Evolutionary conservation across 1,284 basidiomycete species (phyloP), one percentile per base, ranked within the genome.

Genomic region (Sporisorium exsertum): DNA sequence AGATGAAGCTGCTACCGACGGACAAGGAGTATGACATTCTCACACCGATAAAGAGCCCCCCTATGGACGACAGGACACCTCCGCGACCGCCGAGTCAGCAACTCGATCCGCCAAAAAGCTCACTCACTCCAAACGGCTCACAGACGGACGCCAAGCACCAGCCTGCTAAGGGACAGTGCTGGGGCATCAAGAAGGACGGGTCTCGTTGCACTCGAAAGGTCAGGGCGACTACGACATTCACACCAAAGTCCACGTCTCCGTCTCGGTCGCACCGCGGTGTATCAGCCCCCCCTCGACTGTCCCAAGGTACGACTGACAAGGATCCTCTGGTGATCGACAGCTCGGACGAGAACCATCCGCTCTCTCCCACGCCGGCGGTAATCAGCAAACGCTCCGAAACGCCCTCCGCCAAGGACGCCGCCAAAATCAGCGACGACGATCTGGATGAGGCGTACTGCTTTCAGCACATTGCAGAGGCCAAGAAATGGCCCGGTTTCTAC

Each of bases 121-220:
- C 20, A 6, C 27, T 40, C 1, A 63, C 66, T 3, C 66, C 66
- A 0, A 58, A 53, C 15, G 66, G 66, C 2, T 47, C 60, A 0
- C 66, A 65, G 29, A 67, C 46, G 1, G 35, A 71, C 20, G 40
- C 62, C 2, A 32, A 26, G n/a, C 29, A 37, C 15, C 52, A 47
- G 16, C 79, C 79, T 2, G 63, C 55, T 1, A 51, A 37, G 20
- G 65, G 69, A 2, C 79, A 81, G 22, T 81, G 80, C 58, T 78
- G 77, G 77, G 80, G 80, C 3, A 80, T 79, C 42, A 79, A 70
- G 16, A 58, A 67, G 50, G 76, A 81, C 37, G 76, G 76, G 0
- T 53, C 55, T 7, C 52, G 80, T 10, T 81, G 80, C 53, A 79
- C 68, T 3, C 64, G 78, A 3, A 64, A 58, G 16, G 59, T 59